A percentile compares a stretch with the other conserved stretches of the same genome.
Evolutionary conservation across 768 basidiomycete genomes (phyloP).

Genomic region (Podaxis sp.): DNA sequence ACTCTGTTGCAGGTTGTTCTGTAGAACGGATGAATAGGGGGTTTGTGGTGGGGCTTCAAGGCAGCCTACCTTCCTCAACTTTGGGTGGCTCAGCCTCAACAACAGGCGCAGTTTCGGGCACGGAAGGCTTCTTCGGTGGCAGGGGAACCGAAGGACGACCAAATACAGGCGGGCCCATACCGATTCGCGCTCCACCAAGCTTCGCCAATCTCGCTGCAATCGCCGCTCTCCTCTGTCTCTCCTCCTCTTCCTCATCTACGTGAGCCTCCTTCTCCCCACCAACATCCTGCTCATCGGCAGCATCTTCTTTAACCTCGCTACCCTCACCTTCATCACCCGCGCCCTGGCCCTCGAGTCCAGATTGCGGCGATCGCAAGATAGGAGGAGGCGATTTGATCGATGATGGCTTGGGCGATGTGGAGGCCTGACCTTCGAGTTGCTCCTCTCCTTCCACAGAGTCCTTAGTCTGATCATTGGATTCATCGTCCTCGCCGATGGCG

Average conservation of each 20-base stretch:
- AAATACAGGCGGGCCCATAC: conserved; percentile 77
- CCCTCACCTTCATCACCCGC: conserved; percentile 12
- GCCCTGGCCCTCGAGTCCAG: conserved; percentile 21
- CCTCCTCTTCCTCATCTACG: conserved; percentile 64
- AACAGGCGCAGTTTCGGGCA: conserved; percentile 13
- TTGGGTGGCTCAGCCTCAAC: neutral
- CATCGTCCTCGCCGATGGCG: conserved; percentile 43
- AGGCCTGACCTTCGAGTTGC: conserved; percentile 2
- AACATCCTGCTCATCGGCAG: conserved; percentile 19
- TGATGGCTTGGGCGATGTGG: conserved; percentile 35
- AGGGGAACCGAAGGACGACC: conserved; percentile 43
- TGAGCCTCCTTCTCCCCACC: conserved; percentile 68
- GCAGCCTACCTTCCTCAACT: conserved; percentile 5
- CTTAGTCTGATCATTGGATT: conserved; percentile 13
- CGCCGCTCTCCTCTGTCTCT: conserved; percentile 77
- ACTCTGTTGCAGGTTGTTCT: neutral
- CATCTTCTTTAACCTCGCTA: conserved; percentile 27
- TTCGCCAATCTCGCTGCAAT: conserved; percentile 94
- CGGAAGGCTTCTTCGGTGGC: conserved; percentile 26
- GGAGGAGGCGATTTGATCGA: conserved; percentile 21
- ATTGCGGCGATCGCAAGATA: conserved; percentile 20
- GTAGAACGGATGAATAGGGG: neutral
- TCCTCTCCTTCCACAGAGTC: conserved; percentile 17
- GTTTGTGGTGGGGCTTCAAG: no score
- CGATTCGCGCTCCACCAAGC: conserved; percentile 81